Evolutionary conservation across 345 rosid species (phyloP), one percentile per base, ranked within the genome.

Genomic region (Lumnitzera racemosa): DNA sequence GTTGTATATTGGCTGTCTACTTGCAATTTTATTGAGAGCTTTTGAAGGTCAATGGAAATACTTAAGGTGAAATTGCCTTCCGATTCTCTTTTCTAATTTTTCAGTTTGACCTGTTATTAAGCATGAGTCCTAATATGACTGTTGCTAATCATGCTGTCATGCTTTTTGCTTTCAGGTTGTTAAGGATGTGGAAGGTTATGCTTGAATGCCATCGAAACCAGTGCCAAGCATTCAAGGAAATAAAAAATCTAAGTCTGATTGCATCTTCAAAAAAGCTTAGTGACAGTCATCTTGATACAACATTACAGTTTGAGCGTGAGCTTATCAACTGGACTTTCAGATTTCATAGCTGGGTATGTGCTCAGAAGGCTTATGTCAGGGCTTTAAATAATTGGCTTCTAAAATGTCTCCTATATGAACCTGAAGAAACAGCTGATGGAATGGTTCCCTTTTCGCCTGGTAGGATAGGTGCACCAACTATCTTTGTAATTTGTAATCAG

Each of bases 131-230:
- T 9, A 4, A 9, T 36, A 36, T 9, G 9, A 36, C 43, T 3
- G 7, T 7, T 36, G 43, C 7, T 12, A 53, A 24, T 41, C 50
- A 23, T 25, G n/a, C 56, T 36, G 43, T 36, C 43, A 16, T 43
- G 65, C 59, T 47, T 29, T 46, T 55, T 5, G 29, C 63, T 66
- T 47, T 55, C 78, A 95, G 99, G 81, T 77, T 95, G 61, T 79
- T 75, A 29, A 82, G 85, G 80, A 95, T 95, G 99, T 95, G 99
- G 99, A 95, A 70, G 74, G 49, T 73, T 9, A 88, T 95, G 96
- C 91, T 86, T 15, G 96, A 88, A 49, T 95, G 99, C 66, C 98
- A 95, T 71, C 89, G 60, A 15, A 76, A 29, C 72, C 99, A 90
- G 73, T 87, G 83, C 64, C 83, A 69, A 59, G 90, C 85, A 47